Conservation (phyloP, 768 basidiomycete genomes). For the Pleurotus tuoliensis region DNA sequence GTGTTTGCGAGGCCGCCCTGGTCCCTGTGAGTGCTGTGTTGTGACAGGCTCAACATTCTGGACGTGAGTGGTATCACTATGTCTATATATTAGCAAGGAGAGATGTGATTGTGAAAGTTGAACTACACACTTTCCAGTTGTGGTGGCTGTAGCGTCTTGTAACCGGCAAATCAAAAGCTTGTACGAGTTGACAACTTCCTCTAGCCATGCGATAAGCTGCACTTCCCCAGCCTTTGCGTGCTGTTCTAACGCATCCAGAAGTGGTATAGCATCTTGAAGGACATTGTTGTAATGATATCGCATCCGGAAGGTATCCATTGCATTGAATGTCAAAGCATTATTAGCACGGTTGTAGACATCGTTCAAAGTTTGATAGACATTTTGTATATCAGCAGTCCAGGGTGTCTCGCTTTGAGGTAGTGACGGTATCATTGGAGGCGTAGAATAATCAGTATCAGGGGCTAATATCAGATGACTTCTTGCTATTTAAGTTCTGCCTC, state of each 20-base stretch:
- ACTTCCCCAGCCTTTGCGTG: neutral
- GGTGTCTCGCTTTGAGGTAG: neutral
- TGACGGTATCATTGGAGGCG: neutral
- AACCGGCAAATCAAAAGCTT: neutral
- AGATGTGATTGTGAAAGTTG: neutral
- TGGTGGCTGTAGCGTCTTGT: neutral
- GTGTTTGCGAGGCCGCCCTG: neutral
- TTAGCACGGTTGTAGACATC: neutral
- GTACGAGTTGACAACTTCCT: neutral
- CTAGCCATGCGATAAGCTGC: neutral
- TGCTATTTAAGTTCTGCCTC: neutral
- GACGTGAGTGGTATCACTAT: neutral
- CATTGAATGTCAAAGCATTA: neutral
- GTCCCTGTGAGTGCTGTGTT: neutral
- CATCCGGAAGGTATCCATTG: constrained; percentile 1
- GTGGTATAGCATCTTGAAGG: neutral
- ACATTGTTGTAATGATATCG: neutral
- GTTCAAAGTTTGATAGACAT: neutral
- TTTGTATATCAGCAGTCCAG: constrained; percentile 2
- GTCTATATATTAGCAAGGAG: neutral
- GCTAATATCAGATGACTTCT: neutral
- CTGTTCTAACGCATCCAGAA: neutral
- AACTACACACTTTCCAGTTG: neutral
- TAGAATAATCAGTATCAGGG: neutral
- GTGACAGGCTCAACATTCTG: neutral